A percentile compares a stretch with the other conserved stretches of the same genome.
Conservation (phyloP, 768 basidiomycete genomes). For the Collybia mongolica region DNA sequence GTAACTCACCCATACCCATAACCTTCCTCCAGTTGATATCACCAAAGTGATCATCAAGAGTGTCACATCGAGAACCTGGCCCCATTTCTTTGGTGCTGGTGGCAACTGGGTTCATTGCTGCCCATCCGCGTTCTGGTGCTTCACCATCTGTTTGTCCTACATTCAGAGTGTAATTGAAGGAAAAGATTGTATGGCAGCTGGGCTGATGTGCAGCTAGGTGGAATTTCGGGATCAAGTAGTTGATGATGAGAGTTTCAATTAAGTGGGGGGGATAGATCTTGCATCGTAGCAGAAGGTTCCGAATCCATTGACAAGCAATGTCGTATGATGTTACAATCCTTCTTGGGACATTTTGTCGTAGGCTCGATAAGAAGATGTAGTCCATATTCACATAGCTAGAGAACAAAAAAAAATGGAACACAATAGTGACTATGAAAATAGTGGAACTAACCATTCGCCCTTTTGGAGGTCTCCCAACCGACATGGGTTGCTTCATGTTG, state of each 20-base stretch:
- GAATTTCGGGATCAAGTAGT: not conserved
- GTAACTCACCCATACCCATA: not conserved
- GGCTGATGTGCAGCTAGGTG: not conserved
- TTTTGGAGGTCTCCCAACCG: slow-evolving; percentile 27
- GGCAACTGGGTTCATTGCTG: slow-evolving; percentile 21
- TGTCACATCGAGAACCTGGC: not conserved
- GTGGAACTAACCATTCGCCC: slow-evolving; percentile 24
- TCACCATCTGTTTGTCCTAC: not conserved
- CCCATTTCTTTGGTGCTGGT: slow-evolving; percentile 15
- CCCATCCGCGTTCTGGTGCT: slow-evolving; percentile 19
- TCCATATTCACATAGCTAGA: slow-evolving; percentile 25
- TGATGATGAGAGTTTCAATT: not conserved
- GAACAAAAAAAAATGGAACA: no score
- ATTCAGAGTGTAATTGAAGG: not conserved
- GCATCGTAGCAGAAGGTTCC: not conserved
- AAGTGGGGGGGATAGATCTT: slow-evolving; percentile 3
- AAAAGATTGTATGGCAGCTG: not conserved
- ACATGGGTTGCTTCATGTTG: slow-evolving; percentile 23
- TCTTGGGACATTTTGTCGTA: not conserved
- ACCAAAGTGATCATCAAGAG: slow-evolving; percentile 23
- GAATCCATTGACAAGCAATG: slow-evolving; percentile 18
- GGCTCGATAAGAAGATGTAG: slow-evolving; percentile 14
- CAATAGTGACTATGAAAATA: not conserved
- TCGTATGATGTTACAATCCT: slow-evolving; percentile 15
- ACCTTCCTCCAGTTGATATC: slow-evolving; percentile 26